Percentiles rank a stretch among this genome's conserved stretches.
phyloP scores from a whole-genome alignment of 305 asterid genomes.

The Fraxinus baroniana region DNA sequence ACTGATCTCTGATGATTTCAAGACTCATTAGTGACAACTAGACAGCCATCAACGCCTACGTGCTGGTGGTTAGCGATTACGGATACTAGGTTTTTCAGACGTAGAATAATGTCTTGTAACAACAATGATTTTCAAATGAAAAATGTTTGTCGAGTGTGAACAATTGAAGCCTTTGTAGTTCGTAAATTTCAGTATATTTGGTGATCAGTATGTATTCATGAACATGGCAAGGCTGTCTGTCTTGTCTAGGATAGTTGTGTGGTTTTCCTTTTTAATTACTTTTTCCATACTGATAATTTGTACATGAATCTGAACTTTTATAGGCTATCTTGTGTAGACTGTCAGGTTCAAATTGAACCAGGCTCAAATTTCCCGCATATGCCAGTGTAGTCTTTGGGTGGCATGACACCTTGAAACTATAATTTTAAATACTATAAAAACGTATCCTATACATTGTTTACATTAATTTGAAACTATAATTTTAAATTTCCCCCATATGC shows the following conservation, averaged over 20 bases:
- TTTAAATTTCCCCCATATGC: too few species aligned
- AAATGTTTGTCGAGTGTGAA: background rate
- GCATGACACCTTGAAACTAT: background rate
- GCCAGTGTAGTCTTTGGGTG: background rate
- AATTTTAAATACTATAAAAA: background rate
- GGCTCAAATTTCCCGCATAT: background rate
- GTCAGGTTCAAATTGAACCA: background rate
- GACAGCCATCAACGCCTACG: background rate
- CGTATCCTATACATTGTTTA: background rate
- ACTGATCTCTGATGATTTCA: background rate
- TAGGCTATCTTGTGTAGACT: background rate
- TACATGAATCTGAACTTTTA: background rate
- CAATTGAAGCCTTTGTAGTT: background rate
- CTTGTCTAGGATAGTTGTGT: background rate
- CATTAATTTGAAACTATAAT: too few species aligned
- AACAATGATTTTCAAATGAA: background rate
- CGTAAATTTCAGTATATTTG: background rate
- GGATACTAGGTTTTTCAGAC: background rate
- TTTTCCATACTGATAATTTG: background rate
- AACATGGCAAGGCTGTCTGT: slow-evolving; percentile 6
- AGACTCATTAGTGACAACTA: background rate
- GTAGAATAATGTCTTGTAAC: background rate
- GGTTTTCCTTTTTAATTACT: background rate
- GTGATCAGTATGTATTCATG: slow-evolving; percentile 8
- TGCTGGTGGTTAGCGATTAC: background rate